Evolutionary conservation across 257 asterid species (phyloP).

Genomic region (Striga asiatica): DNA sequence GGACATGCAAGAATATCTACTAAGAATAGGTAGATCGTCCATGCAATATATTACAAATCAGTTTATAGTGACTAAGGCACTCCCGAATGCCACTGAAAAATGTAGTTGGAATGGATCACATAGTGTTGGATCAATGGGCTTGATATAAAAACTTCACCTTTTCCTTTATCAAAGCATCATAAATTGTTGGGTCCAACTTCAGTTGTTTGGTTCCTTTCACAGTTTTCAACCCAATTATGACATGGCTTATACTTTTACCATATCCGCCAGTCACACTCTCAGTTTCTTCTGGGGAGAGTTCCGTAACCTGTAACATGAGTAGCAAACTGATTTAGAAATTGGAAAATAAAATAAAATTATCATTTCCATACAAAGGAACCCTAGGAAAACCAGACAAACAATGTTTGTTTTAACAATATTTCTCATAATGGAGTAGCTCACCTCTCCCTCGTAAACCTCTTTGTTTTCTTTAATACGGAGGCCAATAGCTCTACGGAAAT

Average conservation of each 20-base stretch:
- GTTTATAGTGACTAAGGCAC: too few species aligned
- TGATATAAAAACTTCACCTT: too few species aligned
- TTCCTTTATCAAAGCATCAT: slow-evolving; percentile 89
- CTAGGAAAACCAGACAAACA: not conserved
- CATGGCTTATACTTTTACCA: slow-evolving; percentile 88
- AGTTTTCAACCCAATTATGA: slow-evolving; percentile 88
- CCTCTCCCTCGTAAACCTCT: slow-evolving; percentile 99
- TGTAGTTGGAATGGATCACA: too few species aligned
- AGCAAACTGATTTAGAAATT: not conserved
- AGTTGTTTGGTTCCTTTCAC: slow-evolving; percentile 91
- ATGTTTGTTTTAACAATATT: not conserved
- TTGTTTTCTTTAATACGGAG: slow-evolving; percentile 89
- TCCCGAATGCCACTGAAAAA: too few species aligned
- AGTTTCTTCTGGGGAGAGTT: slow-evolving; percentile 89
- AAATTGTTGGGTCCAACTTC: slow-evolving; percentile 91
- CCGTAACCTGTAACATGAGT: slow-evolving; percentile 56
- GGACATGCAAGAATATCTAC: too few species aligned
- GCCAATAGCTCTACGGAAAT: slow-evolving; percentile 90
- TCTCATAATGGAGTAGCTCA: slow-evolving; percentile 16
- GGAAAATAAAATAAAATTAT: not conserved
- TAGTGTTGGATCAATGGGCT: too few species aligned
- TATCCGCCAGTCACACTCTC: slow-evolving; percentile 94
- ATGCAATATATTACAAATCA: too few species aligned
- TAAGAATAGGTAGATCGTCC: too few species aligned
- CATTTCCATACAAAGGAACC: not conserved